Conservation (phyloP, 1,284 basidiomycete species). For the Ustilago trichophora region DNA sequence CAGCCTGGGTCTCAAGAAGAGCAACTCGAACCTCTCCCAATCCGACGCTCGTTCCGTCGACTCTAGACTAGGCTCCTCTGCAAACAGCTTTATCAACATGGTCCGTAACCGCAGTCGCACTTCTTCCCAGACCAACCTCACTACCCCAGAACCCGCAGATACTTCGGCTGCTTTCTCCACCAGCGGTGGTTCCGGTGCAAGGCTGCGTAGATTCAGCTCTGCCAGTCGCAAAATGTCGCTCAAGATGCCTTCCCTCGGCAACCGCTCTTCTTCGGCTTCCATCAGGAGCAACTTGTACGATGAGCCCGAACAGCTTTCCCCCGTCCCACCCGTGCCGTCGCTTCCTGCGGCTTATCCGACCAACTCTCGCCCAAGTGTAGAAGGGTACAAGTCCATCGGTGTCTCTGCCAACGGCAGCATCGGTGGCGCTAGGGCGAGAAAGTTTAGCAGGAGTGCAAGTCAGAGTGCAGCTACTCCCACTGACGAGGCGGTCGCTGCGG, state of each 20-base stretch:
- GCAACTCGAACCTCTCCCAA: conserved; percentile 48
- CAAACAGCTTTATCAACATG: conserved; percentile 35
- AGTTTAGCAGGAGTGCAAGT: conserved; percentile 20
- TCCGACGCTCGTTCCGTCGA: conserved; percentile 43
- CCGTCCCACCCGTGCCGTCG: conserved; percentile 19
- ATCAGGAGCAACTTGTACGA: conserved; percentile 21
- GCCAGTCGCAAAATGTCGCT: conserved; percentile 42
- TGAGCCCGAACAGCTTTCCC: conserved; percentile 14
- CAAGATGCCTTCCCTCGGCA: conserved; percentile 32
- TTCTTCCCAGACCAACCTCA: conserved; percentile 40
- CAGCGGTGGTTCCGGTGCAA: background rate
- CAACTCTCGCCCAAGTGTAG: background rate
- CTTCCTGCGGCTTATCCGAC: conserved; percentile 16
- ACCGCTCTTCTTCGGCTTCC: conserved; percentile 17
- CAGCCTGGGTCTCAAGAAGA: conserved; percentile 34
- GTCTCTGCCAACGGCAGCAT: background rate
- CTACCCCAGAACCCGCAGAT: conserved; percentile 16
- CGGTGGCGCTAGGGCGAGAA: conserved; percentile 4
- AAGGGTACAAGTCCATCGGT: conserved; percentile 31
- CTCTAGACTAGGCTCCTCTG: conserved; percentile 33
- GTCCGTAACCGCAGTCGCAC: conserved; percentile 38
- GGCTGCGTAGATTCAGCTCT: conserved; percentile 39
- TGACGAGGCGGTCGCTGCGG: background rate
- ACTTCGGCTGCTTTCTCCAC: background rate
- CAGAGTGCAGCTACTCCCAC: conserved; percentile 4